Evolutionary conservation across 169 alveolate species (phyloP).

Genomic region (Cryptosporidium parvum): DNA sequence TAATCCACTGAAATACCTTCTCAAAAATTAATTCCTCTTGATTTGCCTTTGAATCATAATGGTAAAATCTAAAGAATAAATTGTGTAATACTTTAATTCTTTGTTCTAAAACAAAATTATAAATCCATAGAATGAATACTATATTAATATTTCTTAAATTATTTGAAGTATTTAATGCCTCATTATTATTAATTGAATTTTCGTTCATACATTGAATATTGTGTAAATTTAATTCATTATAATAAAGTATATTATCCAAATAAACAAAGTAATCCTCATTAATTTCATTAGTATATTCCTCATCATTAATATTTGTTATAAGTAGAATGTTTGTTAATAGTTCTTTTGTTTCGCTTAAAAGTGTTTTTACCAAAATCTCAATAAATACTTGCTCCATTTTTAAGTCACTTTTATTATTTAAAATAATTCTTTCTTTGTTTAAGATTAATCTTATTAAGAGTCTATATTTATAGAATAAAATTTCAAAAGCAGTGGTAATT

Average conservation of each 20-base stretch:
- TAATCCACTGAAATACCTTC: slow-evolving; percentile 13
- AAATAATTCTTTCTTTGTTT: slow-evolving; percentile 2
- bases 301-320: slow-evolving; percentile 26
- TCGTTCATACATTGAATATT: slow-evolving; percentile 8
- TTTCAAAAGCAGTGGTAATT: slow-evolving; percentile 16
- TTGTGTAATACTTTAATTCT: slow-evolving; percentile 43
- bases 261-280: slow-evolving; percentile 34
- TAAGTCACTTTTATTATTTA: neutral
- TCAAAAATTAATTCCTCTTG: slow-evolving; percentile 1
- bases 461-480: slow-evolving; percentile 35
- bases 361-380: slow-evolving; percentile 21
- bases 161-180: slow-evolving; percentile 2
- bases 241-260: slow-evolving; percentile 34
- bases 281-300: slow-evolving; percentile 16
- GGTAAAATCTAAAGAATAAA: slow-evolving; percentile 40
- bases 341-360: slow-evolving; percentile 56
- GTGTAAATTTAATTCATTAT: neutral
- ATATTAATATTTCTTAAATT: slow-evolving; percentile 16
- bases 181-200: neutral
- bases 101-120: slow-evolving; percentile 38
- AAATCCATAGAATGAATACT: slow-evolving; percentile 37
- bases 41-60: neutral
- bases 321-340: slow-evolving; percentile 27
- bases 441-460: slow-evolving; percentile 34
- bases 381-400: slow-evolving; percentile 22